phyloP scores from a whole-genome alignment of 2,329 filamentous ascomycete species.

The Aureobasidium vineae region DNA sequence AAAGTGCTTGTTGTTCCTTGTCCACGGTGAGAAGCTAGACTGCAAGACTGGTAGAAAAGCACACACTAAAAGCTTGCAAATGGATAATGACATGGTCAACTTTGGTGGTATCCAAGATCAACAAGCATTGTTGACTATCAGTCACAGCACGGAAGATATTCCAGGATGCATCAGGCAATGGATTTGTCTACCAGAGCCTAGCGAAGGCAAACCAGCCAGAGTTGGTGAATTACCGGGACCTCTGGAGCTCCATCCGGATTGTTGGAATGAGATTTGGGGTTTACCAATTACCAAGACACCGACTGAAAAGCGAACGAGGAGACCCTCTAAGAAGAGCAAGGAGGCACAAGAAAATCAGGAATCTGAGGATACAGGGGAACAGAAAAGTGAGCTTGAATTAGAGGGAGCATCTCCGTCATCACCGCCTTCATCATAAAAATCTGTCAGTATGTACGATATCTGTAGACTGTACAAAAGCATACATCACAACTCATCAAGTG shows the following conservation, averaged over 20 bases:
- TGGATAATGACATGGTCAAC: slow-evolving; percentile 48
- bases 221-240: slow-evolving; percentile 64
- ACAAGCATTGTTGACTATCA: slow-evolving; percentile 89
- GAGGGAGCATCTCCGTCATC: background rate
- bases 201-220: slow-evolving; percentile 59
- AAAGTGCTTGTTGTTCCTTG: slow-evolving; percentile 80
- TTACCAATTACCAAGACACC: background rate
- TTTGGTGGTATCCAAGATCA: slow-evolving; percentile 63
- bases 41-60: background rate
- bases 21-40: slow-evolving; percentile 41
- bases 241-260: slow-evolving; percentile 54
- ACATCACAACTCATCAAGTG: background rate
- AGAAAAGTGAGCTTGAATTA: background rate
- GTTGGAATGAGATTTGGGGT: slow-evolving; percentile 67
- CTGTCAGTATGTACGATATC: background rate
- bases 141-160: slow-evolving; percentile 86
- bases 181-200: slow-evolving; percentile 79
- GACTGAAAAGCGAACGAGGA: background rate
- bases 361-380: background rate
- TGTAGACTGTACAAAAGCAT: slow-evolving; percentile 1
- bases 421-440: background rate
- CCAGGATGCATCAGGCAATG: slow-evolving; percentile 79
- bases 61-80: slow-evolving; percentile 32
- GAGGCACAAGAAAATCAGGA: background rate
- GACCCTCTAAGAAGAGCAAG: background rate